Conservation (phyloP, 805 yeast genomes). For the Starmerella lactis-condensi region DNA sequence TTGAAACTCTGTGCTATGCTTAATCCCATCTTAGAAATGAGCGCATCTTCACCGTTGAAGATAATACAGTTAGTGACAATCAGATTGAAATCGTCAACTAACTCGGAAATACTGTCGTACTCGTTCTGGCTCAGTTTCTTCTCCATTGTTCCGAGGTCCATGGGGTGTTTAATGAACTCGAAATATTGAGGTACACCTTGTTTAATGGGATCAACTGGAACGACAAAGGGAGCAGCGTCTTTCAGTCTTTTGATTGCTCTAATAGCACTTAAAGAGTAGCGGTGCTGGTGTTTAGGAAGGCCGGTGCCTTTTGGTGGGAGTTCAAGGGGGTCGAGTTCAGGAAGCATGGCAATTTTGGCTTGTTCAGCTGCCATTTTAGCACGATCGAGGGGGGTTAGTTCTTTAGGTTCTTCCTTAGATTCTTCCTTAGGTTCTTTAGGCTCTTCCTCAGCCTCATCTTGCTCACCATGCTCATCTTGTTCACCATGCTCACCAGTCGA, state of each 20-base stretch:
- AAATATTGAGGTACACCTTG: constrained; percentile 81
- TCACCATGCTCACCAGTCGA: not conserved
- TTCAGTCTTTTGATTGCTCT: constrained; percentile 77
- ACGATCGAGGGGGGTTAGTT: constrained; percentile 14
- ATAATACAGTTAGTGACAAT: constrained; percentile 68
- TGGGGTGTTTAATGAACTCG: constrained; percentile 66
- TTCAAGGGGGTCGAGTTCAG: constrained; percentile 16
- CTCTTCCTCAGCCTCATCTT: constrained; percentile 1
- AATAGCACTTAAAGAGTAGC: constrained; percentile 57
- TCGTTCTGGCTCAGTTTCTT: constrained; percentile 51
- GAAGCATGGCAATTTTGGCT: constrained; percentile 13
- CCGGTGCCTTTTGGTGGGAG: constrained; percentile 14
- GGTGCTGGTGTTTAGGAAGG: constrained; percentile 49
- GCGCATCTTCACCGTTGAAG: constrained; percentile 71
- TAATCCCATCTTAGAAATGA: constrained; percentile 79
- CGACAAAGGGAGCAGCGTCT: constrained; percentile 78
- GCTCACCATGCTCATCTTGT: constrained; percentile 1
- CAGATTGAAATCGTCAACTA: constrained; percentile 59
- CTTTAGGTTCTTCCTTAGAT: constrained; percentile 3
- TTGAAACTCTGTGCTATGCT: constrained; percentile 82
- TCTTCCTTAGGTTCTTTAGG: constrained; percentile 2
- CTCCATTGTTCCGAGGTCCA: constrained; percentile 88
- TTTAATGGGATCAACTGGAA: constrained; percentile 78
- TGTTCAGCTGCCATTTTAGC: constrained; percentile 16
- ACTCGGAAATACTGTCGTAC: constrained; percentile 49